phyloP scores from a whole-genome alignment of 495 filamentous ascomycete species.

The Aspergillus homomorphus region DNA sequence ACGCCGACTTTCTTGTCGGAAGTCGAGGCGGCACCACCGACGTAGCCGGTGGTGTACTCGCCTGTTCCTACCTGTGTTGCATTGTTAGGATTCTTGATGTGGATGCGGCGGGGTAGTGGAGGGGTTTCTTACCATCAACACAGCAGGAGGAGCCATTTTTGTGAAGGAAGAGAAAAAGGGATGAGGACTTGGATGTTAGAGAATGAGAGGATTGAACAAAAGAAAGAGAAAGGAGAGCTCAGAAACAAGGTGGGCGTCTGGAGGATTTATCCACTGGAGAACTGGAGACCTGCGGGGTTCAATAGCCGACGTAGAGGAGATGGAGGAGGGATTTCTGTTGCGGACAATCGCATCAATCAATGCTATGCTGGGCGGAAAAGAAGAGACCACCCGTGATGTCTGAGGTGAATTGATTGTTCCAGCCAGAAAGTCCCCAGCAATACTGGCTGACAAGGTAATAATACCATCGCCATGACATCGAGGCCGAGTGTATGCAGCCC shows the following conservation, averaged over 20 bases:
- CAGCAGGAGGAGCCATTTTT: slow-evolving; percentile 71
- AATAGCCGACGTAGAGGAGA: neutral
- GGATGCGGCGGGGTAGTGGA: neutral
- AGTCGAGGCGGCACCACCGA: slow-evolving; percentile 69
- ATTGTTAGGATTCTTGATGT: slow-evolving; percentile 22
- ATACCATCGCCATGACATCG: neutral
- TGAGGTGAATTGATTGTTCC: neutral
- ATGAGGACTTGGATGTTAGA: slow-evolving; percentile 11
- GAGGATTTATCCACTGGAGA: neutral
- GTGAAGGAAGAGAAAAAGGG: slow-evolving; percentile 3
- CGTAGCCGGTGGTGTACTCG: slow-evolving; percentile 93
- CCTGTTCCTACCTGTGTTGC: slow-evolving; percentile 70
- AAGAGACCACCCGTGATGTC: neutral
- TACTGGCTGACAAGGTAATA: neutral
- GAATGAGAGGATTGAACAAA: slow-evolving; percentile 1
- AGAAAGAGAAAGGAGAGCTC: neutral
- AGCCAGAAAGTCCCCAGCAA: neutral
- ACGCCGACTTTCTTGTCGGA: slow-evolving; percentile 95
- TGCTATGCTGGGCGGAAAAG: neutral
- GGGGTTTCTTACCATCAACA: slow-evolving; percentile 68
- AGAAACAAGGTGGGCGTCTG: neutral
- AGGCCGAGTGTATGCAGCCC: neutral
- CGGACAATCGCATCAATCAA: neutral
- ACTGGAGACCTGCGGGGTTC: neutral
- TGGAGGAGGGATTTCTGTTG: neutral